These are phyloP conservation scores for Fragaria iinumae DNA, from an alignment of 306 rosid genomes.

Conservation along the genomic window DNA sequence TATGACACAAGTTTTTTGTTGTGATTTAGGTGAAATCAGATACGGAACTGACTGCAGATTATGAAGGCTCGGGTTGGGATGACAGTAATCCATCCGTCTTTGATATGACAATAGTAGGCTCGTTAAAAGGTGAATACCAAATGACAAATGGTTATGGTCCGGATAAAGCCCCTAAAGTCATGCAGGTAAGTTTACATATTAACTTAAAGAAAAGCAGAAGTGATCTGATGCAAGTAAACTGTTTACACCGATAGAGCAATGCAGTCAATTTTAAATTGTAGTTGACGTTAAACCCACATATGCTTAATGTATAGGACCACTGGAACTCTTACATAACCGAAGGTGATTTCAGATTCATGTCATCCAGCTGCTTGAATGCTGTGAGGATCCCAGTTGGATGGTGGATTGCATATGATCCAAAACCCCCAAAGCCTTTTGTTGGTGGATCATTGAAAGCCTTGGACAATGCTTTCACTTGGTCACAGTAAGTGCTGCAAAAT, in stretches of 20 bases:
- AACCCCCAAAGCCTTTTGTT: constrained; percentile 67
- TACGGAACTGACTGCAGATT: constrained; percentile 37
- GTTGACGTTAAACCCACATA: not conserved
- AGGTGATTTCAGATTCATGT: constrained; percentile 66
- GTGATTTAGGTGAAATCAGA: constrained; percentile 42
- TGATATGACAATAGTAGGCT: constrained; percentile 36
- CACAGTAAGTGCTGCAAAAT: constrained; percentile 40
- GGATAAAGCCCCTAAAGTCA: constrained; percentile 31
- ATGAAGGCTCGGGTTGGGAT: constrained; percentile 52
- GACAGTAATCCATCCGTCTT: constrained; percentile 63
- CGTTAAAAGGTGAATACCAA: constrained; percentile 60
- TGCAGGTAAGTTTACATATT: constrained; percentile 39
- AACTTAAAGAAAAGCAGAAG: not conserved
- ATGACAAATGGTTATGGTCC: constrained; percentile 73
- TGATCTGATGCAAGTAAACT: not conserved
- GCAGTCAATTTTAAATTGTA: not conserved
- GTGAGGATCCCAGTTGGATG: constrained; percentile 77
- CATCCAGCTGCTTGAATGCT: constrained; percentile 50
- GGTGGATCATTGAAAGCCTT: constrained; percentile 56
- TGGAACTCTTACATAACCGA: constrained; percentile 56
- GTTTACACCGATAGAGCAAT: not conserved
- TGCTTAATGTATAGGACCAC: constrained; percentile 41
- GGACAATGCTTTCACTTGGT: constrained; percentile 76
- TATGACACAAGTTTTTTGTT: not conserved
- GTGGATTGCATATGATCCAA: constrained; percentile 73